Evolutionary conservation across 805 yeast species (phyloP), one percentile per base, ranked within the genome.

Genomic region (Wickerhamomyces subpelliculosus): DNA sequence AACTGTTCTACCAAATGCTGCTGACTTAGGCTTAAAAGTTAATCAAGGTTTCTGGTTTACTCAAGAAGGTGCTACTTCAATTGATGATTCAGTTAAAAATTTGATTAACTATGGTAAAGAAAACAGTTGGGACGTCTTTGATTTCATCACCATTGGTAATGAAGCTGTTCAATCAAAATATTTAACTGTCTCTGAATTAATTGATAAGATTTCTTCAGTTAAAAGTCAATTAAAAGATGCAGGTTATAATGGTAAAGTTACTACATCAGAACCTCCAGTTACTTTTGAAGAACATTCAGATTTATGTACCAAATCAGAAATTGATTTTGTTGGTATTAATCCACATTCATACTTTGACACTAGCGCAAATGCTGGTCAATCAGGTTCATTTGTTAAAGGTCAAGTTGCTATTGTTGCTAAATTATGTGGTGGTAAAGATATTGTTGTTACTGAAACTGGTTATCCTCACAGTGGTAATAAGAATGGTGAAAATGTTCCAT

Each of bases 261-360:
- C 94, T 18, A 88, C 95, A 16, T 76, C 95, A 40, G 97, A 89
- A 60, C 95, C 96, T 38, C 93, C 96, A n/a, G 82, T 73, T 12
- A 62, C 78, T 16, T 88, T 71, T 60, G 72, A 72, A 54, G 56
- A 65, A 36, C 45, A 83, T 56, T 85, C 95, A 4, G 61, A 59
- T 9, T 70, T 89, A 51, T 89, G 97, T 65, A 70, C 78, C n/a
- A n/a, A n/a, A 1, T 74, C 86, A 6, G 84, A 64, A 12, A 75
- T 88, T 48, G 96, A 87, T 61, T 73, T 83, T 49, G 87, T 86
- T 46, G 95, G 94, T 44, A 73, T 87, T 49, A 88, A 89, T 60
- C 77, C 95, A 20, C 90, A 89, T 59, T 73, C 96, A 5, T 89
- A 85, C 66, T 89, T 88, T 58, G 84, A 87, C 57, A 51, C 71